Percentiles rank a stretch among this genome's conserved stretches.
phyloP scores from a whole-genome alignment of 2,329 filamentous ascomycete species.

The Pseudocercospora crystallina region DNA sequence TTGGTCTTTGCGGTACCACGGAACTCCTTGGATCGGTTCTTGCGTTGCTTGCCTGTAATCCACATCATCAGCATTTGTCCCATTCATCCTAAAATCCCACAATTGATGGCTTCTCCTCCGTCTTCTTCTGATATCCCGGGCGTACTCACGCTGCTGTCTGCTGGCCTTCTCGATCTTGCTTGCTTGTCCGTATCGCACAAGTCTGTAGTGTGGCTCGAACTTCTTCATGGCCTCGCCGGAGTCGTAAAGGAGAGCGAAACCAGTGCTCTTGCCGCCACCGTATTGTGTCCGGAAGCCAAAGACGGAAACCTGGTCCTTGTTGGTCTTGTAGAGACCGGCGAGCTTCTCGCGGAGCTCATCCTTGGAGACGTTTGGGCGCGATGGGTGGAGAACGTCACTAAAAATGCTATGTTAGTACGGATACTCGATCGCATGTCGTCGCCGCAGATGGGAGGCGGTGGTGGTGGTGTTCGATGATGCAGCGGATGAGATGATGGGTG shows the following conservation, averaged over 20 bases:
- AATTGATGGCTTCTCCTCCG: too few relatives aligned
- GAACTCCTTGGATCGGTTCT: conserved; percentile 99
- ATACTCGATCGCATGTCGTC: not conserved
- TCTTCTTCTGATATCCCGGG: too few relatives aligned
- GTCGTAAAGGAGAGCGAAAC: conserved; percentile 98
- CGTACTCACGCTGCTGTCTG: conserved; percentile 95
- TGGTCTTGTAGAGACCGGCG: conserved; percentile 93
- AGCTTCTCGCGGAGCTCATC: conserved; percentile 97
- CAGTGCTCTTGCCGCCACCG: conserved; percentile 99
- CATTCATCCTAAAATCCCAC: too few relatives aligned
- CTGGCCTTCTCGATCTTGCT: conserved; percentile 95
- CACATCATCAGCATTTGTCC: too few relatives aligned
- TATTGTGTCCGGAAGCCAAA: conserved; percentile 99
- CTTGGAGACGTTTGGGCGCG: conserved; percentile 98
- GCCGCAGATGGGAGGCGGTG: not conserved
- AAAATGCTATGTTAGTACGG: conserved; percentile 26
- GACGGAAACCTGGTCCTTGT: conserved; percentile 95
- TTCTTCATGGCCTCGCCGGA: conserved; percentile 98
- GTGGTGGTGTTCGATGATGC: conserved; percentile 7
- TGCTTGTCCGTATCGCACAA: conserved; percentile 88
- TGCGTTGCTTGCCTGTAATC: conserved; percentile 93
- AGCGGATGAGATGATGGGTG: conserved; percentile 5
- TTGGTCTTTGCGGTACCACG: conserved; percentile 98
- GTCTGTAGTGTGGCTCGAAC: conserved; percentile 98
- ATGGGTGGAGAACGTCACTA: conserved; percentile 99